Evolutionary conservation across 2,329 filamentous ascomycete genomes (phyloP), one percentile per base, ranked within the genome.

Genomic region (Xylariales sp.): DNA sequence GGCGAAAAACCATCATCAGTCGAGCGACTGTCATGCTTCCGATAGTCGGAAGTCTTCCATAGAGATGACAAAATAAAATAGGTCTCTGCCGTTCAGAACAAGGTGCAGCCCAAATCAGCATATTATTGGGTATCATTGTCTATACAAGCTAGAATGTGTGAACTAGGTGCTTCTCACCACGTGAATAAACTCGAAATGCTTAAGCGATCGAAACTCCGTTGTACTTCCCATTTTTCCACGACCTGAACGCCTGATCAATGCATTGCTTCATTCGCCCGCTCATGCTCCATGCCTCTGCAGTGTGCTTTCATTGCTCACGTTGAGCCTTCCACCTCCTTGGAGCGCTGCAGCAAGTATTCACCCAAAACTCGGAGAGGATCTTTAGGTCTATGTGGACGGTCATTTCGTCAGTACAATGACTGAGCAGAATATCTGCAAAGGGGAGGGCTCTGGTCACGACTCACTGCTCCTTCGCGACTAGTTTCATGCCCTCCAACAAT

Each of bases 401-500:
- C 37, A 36, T 21, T 28, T 18, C 6, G 19, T 15, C 19, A 6
- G 30, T 33, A 18, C 15, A 29, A 33, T 8, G 3, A 33, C 10
- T 29, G 6, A 33, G 27, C 33, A 39, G 20, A 17, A 17, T 21
- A 6, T 13, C 6, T 7, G 25, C 24, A 27, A 24, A 40, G 21
- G 5, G 10, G n/a, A 11, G 3, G 16, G 21, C n/a, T 24, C 23
- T 25, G 23, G 8, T 8, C n/a, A 25, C n/a, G 29, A 72, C 82
- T 54, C 62, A 88, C 84, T 83, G 77, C 29, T 88, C 81, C 48
- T 76, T 80, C 5, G 81, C 82, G 43, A 89, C 57, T 38, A 73
- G 61, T 64, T 88, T 88, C 81, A 89, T 85, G 17, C 83, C 85
- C 51, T 88, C 83, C 27, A 88, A 63, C 41, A 89, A 53, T 18